phyloP scores from a whole-genome alignment of 2,329 filamentous ascomycete species.

The Scedosporium apiospermum region DNA sequence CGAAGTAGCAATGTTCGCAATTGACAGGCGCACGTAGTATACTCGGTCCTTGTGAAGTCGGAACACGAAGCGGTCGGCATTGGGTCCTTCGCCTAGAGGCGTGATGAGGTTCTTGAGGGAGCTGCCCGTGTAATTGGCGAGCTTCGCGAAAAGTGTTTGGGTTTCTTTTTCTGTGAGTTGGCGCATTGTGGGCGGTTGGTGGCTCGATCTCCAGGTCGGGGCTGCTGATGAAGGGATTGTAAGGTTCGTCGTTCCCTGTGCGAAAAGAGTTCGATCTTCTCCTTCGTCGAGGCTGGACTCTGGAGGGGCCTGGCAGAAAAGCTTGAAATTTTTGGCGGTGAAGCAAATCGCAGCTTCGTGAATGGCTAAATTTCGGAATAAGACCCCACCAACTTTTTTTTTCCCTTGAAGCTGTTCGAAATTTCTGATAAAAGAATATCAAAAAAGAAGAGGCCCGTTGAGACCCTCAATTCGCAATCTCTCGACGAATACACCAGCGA shows the following conservation, averaged over 20 bases:
- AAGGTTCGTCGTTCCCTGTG: constrained; percentile 1
- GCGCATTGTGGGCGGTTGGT: constrained; percentile 51
- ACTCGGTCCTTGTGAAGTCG: constrained; percentile 73
- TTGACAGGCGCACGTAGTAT: constrained; percentile 82
- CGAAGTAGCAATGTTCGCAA: constrained; percentile 85
- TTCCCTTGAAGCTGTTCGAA: background rate
- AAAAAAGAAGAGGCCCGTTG: background rate
- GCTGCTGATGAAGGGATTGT: background rate
- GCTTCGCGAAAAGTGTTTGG: constrained; percentile 78
- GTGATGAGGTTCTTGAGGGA: constrained; percentile 79
- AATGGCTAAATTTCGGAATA: constrained; percentile 1
- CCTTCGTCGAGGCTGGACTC: constrained; percentile 6
- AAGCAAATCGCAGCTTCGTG: constrained; percentile 1
- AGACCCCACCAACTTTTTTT: background rate
- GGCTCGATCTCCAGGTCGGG: background rate
- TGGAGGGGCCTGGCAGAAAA: constrained; percentile 15
- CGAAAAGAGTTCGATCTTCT: constrained; percentile 3
- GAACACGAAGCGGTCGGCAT: constrained; percentile 75
- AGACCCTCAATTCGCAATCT: background rate
- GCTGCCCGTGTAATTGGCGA: constrained; percentile 85
- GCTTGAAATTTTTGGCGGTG: constrained; percentile 19
- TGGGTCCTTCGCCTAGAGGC: constrained; percentile 56
- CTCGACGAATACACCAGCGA: no score
- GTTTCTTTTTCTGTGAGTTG: constrained; percentile 72
- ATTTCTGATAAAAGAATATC: background rate